Evolutionary conservation across 257 asterid genomes (phyloP).

Genomic region (Jaltomata sinuosa): DNA sequence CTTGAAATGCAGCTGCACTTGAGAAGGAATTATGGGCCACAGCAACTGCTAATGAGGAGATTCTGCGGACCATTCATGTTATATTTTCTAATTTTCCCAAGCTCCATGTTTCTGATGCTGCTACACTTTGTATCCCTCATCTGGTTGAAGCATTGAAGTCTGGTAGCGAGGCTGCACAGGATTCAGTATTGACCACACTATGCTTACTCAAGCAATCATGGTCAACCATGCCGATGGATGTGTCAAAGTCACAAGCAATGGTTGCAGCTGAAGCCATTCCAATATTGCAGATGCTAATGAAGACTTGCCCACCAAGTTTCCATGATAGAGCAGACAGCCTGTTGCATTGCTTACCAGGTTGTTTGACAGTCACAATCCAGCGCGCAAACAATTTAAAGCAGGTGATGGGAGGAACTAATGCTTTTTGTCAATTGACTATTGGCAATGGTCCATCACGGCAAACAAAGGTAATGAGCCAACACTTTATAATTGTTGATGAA

Average conservation of each 20-base stretch:
- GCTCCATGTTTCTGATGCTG: slow-evolving; percentile 68
- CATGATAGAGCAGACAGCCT: slow-evolving; percentile 69
- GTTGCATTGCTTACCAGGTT: slow-evolving; percentile 74
- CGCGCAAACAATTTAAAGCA: slow-evolving; percentile 73
- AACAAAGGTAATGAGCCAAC: slow-evolving; percentile 49
- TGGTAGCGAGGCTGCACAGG: slow-evolving; percentile 63
- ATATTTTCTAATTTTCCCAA: slow-evolving; percentile 67
- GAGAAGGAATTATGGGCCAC: slow-evolving; percentile 64
- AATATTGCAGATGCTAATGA: slow-evolving; percentile 55
- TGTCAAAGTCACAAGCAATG: slow-evolving; percentile 66
- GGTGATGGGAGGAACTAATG: slow-evolving; percentile 62
- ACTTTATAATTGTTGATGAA: slow-evolving; percentile 7
- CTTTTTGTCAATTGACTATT: slow-evolving; percentile 58
- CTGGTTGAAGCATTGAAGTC: slow-evolving; percentile 58
- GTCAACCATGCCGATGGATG: slow-evolving; percentile 67
- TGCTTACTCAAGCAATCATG: slow-evolving; percentile 77
- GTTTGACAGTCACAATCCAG: slow-evolving; percentile 63
- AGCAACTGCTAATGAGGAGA: slow-evolving; percentile 58
- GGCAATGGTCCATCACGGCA: slow-evolving; percentile 72
- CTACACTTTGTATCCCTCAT: slow-evolving; percentile 72
- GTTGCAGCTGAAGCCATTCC: slow-evolving; percentile 88
- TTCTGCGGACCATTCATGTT: slow-evolving; percentile 58
- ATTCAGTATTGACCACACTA: slow-evolving; percentile 48
- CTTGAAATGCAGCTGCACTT: slow-evolving; percentile 59
- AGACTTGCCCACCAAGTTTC: slow-evolving; percentile 60